phyloP scores from a whole-genome alignment of 371 early-diverging fungal genomes.

The Mortierella sp. region DNA sequence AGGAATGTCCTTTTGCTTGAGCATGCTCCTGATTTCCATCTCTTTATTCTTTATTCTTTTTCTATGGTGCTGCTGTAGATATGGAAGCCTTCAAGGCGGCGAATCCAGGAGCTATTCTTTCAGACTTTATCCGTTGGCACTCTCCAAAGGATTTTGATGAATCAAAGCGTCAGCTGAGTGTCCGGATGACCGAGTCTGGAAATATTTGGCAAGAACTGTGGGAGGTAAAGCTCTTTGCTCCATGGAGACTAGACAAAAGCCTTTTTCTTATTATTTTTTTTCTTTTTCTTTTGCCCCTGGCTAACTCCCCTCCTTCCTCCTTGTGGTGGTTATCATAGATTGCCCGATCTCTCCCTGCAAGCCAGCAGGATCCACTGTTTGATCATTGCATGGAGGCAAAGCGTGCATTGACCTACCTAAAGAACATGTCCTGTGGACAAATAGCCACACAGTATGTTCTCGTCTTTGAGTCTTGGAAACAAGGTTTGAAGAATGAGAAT shows the following conservation, averaged over 20 bases:
- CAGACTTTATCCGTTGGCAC: slow-evolving; percentile 95
- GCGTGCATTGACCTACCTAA: slow-evolving; percentile 73
- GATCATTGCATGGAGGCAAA: slow-evolving; percentile 69
- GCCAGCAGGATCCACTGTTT: slow-evolving; percentile 83
- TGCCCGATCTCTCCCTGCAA: slow-evolving; percentile 73
- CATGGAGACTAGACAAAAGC: background rate
- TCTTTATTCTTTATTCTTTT: too few relatives aligned
- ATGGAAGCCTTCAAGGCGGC: slow-evolving; percentile 62
- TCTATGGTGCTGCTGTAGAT: slow-evolving; percentile 48
- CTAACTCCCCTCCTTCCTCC: too few relatives aligned
- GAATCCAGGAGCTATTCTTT: slow-evolving; percentile 73
- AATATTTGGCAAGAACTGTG: slow-evolving; percentile 93
- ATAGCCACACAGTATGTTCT: slow-evolving; percentile 40
- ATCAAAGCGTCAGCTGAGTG: slow-evolving; percentile 68
- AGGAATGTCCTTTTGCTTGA: too few relatives aligned
- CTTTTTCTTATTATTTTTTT: background rate
- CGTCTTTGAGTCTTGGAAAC: too few relatives aligned
- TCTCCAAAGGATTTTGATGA: slow-evolving; percentile 88
- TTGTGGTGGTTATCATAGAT: too few relatives aligned
- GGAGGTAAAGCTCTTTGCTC: slow-evolving; percentile 57
- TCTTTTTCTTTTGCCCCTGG: background rate
- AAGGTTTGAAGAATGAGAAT: too few relatives aligned
- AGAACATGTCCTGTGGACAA: slow-evolving; percentile 68
- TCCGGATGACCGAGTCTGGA: slow-evolving; percentile 80
- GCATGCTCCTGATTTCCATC: too few relatives aligned